These are phyloP conservation scores for Plasmodium adleri DNA, from an alignment of 169 alveolate species.

Conservation along the genomic window DNA sequence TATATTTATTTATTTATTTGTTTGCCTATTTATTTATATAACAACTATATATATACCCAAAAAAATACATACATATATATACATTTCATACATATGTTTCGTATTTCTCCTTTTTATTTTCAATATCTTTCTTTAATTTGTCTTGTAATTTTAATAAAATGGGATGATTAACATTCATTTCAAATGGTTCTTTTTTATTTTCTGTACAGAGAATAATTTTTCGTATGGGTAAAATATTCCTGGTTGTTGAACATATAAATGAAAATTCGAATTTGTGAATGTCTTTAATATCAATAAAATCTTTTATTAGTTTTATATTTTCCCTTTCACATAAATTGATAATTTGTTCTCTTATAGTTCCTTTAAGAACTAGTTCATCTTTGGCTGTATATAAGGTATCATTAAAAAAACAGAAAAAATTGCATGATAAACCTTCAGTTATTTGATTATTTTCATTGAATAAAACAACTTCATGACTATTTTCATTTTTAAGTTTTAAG, in stretches of 20 bases:
- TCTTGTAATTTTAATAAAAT: conserved; percentile 42
- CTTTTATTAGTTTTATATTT: conserved; percentile 24
- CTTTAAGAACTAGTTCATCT: conserved; percentile 64
- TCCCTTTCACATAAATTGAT: conserved; percentile 54
- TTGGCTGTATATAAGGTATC: conserved; percentile 40
- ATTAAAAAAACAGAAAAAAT: conserved; percentile 64
- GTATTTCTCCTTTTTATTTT: conserved; percentile 68
- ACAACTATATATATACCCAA: background rate
- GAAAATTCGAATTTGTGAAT: conserved; percentile 66
- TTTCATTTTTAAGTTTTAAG: conserved; percentile 44
- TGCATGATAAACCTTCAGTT: conserved; percentile 70
- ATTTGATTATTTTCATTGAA: conserved; percentile 59
- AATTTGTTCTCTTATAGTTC: conserved; percentile 60
- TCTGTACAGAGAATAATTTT: conserved; percentile 54
- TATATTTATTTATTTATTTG: background rate
- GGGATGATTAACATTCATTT: conserved; percentile 58
- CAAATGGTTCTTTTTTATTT: conserved; percentile 23
- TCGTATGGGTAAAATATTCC: conserved; percentile 61
- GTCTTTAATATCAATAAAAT: conserved; percentile 29
- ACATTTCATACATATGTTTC: background rate
- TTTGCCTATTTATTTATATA: no score
- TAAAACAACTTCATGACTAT: conserved; percentile 57
- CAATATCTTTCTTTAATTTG: conserved; percentile 34
- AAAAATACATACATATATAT: background rate
- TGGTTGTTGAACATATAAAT: conserved; percentile 72